These are phyloP conservation scores for Herpetospermum pedunculosum DNA, from an alignment of 306 rosid genomes.

Conservation along the genomic window DNA sequence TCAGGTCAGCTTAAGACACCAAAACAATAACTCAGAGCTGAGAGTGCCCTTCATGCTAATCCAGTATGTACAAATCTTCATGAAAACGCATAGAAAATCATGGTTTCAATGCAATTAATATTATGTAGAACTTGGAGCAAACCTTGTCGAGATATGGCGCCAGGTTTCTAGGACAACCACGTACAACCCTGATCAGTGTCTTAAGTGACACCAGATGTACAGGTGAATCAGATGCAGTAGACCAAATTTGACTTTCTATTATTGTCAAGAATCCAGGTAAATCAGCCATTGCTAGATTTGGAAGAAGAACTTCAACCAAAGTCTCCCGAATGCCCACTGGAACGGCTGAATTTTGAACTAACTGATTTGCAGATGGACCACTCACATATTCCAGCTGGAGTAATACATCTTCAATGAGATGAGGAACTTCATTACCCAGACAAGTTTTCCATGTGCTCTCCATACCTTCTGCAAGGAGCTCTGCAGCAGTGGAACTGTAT, in stretches of 20 bases:
- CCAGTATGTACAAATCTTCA: neutral
- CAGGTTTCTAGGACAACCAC: slow-evolving; percentile 65
- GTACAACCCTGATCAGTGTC: slow-evolving; percentile 84
- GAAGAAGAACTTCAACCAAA: slow-evolving; percentile 86
- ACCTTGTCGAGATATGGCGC: slow-evolving; percentile 95
- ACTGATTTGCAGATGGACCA: slow-evolving; percentile 41
- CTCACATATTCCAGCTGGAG: slow-evolving; percentile 89
- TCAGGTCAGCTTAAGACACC: neutral
- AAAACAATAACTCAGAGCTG: neutral
- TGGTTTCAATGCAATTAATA: neutral
- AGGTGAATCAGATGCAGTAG: slow-evolving; percentile 96
- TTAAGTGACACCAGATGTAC: slow-evolving; percentile 74
- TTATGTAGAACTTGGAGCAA: slow-evolving; percentile 17
- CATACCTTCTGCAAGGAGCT: slow-evolving; percentile 98
- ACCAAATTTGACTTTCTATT: slow-evolving; percentile 93
- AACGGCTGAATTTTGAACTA: slow-evolving; percentile 31
- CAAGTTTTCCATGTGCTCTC: slow-evolving; percentile 77
- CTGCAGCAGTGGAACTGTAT: slow-evolving; percentile 93
- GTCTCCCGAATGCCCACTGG: slow-evolving; percentile 55
- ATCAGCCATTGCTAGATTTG: slow-evolving; percentile 90
- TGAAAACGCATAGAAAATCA: neutral
- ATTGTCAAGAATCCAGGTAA: slow-evolving; percentile 56
- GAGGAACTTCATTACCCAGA: slow-evolving; percentile 69
- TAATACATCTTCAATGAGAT: slow-evolving; percentile 66
- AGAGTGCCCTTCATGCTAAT: neutral